A percentile compares a stretch with the other conserved stretches of the same genome.
Evolutionary conservation across 148 eudicot genomes (phyloP).

Genomic region (Spergularia bocconei): DNA sequence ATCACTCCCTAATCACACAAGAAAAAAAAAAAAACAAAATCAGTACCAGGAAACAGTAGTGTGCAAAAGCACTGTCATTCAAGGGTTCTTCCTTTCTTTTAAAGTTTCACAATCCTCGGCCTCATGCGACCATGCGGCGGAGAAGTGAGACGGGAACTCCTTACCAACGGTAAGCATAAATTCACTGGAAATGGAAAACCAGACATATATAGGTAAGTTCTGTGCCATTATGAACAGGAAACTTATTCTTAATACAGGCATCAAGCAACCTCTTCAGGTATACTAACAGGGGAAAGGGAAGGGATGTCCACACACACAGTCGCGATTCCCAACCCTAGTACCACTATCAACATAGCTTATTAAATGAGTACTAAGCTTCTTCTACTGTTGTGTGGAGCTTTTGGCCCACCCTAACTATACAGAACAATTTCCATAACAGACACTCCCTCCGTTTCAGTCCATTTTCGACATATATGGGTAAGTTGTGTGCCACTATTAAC

Average conservation of each 20-base stretch:
- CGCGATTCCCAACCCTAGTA: neutral
- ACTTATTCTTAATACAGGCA: too few species aligned
- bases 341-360: neutral
- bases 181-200: too few species aligned
- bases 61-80: neutral
- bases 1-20: constrained; percentile 23
- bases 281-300: neutral
- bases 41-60: neutral
- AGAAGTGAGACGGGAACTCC: too few species aligned
- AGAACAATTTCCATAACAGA: neutral
- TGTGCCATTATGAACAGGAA: too few species aligned
- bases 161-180: too few species aligned
- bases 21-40: neutral
- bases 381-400: neutral
- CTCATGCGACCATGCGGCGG: neutral
- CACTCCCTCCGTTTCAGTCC: too few species aligned
- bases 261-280: too few species aligned
- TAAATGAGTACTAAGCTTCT: neutral
- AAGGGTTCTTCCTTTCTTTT: neutral
- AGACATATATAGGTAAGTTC: too few species aligned
- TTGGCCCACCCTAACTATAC: neutral
- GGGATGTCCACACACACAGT: neutral
- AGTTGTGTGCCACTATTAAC: too few species aligned
- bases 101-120: neutral
- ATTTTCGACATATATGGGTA: too few species aligned